These are phyloP conservation scores for Amoeboaphelidium occidentale DNA, from an alignment of 371 early-diverging fungal genomes.

Conservation along the genomic window DNA sequence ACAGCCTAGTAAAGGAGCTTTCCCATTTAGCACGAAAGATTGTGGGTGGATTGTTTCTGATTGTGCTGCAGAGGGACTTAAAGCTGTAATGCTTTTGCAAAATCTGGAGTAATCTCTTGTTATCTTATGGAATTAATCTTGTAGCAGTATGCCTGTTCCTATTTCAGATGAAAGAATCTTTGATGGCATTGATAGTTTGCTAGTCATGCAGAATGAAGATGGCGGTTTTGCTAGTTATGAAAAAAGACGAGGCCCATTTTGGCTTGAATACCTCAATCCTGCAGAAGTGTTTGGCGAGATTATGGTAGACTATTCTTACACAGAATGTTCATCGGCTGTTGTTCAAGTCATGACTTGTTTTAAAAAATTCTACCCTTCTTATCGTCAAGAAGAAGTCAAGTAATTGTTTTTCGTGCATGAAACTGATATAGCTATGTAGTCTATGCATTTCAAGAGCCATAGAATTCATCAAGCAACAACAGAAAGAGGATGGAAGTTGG, in stretches of 20 bases:
- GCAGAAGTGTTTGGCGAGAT: constrained; percentile 86
- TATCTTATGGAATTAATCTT: background rate
- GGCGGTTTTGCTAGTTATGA: constrained; percentile 87
- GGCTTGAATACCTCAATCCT: constrained; percentile 69
- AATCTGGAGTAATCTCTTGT: constrained; percentile 5
- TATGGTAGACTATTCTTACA: constrained; percentile 90
- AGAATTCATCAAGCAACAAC: constrained; percentile 37
- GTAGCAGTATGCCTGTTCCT: constrained; percentile 1
- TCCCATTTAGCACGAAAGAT: constrained; percentile 84
- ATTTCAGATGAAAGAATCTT: constrained; percentile 34
- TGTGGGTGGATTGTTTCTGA: constrained; percentile 88
- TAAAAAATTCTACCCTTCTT: constrained; percentile 41
- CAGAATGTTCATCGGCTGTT: constrained; percentile 86
- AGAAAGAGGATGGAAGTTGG: constrained; percentile 71
- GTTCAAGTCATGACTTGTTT: constrained; percentile 59
- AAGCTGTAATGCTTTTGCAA: constrained; percentile 51
- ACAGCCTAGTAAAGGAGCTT: constrained; percentile 64
- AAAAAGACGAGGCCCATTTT: constrained; percentile 38
- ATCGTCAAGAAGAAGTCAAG: constrained; percentile 56
- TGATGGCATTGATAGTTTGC: constrained; percentile 65
- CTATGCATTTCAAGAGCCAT: constrained; percentile 29
- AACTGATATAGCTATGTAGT: background rate
- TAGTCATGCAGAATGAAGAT: constrained; percentile 69
- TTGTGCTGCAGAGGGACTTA: constrained; percentile 85
- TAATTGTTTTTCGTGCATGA: constrained; percentile 9